These are phyloP conservation scores for Buxus sempervirens DNA, from an alignment of 164 flowering plant species.

Conservation along the genomic window DNA sequence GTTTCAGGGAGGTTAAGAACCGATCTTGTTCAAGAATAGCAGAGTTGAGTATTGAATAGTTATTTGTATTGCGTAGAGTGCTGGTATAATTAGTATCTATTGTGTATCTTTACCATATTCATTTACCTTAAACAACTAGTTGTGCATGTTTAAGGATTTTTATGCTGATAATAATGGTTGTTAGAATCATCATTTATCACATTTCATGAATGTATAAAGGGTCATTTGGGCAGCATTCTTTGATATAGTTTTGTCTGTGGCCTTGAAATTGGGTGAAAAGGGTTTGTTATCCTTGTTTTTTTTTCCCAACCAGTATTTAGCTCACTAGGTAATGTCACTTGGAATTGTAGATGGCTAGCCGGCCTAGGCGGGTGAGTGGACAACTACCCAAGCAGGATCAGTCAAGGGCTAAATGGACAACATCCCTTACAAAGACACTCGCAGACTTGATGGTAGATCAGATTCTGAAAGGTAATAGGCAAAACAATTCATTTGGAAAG, in stretches of 20 bases:
- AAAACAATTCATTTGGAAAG: slow-evolving; percentile 37
- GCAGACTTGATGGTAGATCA: slow-evolving; percentile 52
- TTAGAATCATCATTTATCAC: too few species aligned
- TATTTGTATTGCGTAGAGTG: too few species aligned
- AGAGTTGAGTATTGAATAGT: too few species aligned
- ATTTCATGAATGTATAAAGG: background rate
- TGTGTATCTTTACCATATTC: too few species aligned
- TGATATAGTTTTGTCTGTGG: background rate
- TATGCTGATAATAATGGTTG: too few species aligned
- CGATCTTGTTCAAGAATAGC: too few species aligned
- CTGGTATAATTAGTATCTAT: too few species aligned
- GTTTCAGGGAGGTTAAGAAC: too few species aligned
- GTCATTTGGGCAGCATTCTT: background rate
- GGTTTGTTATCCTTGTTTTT: background rate
- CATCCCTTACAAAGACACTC: slow-evolving; percentile 37
- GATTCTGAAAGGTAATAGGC: slow-evolving; percentile 42
- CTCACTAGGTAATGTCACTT: background rate
- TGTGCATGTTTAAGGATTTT: too few species aligned
- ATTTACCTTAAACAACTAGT: too few species aligned
- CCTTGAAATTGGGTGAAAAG: background rate
- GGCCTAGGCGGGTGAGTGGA: slow-evolving; percentile 26
- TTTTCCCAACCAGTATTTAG: background rate
- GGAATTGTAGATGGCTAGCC: slow-evolving; percentile 34
- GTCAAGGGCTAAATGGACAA: slow-evolving; percentile 59
- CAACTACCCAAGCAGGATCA: slow-evolving; percentile 28